Conservation (phyloP, 176 grass and related monocot genomes). For the Cenchrus fungigraminus region DNA sequence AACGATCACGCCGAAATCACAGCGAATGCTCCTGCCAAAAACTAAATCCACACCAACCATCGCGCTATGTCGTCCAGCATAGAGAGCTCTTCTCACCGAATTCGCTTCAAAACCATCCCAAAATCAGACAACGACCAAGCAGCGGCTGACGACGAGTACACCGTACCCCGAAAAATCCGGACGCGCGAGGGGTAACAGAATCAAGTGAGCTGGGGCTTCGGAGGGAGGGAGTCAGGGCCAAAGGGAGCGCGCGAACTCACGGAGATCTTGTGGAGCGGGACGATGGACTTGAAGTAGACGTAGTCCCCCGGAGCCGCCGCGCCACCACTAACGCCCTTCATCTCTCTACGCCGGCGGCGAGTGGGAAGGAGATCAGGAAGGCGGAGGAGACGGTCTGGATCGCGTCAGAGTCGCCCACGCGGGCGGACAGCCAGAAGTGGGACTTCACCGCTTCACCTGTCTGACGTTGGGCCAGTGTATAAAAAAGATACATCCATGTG, state of each 20-base stretch:
- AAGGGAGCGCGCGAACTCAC: too few relatives aligned
- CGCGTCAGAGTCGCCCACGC: background rate
- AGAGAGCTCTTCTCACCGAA: background rate
- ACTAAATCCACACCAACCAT: background rate
- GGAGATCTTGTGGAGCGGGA: too few relatives aligned
- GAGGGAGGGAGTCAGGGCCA: background rate
- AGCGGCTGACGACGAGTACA: background rate
- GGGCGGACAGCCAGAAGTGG: background rate
- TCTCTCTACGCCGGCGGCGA: slow-evolving; percentile 2
- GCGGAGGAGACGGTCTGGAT: background rate
- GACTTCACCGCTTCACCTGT: too few relatives aligned
- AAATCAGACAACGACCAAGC: slow-evolving; percentile 1
- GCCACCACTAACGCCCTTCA: background rate
- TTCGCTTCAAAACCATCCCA: background rate
- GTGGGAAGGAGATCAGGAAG: background rate
- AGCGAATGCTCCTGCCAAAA: background rate
- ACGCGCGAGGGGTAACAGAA: background rate
- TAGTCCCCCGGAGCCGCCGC: too few relatives aligned
- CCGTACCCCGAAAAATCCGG: background rate
- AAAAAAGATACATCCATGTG: too few relatives aligned
- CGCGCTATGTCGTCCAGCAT: background rate
- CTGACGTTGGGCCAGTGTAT: background rate
- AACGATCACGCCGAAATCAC: background rate
- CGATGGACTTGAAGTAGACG: too few relatives aligned
- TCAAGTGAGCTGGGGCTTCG: background rate